Base-by-base conservation (phyloP, 2,329 filamentous ascomycete genomes). In the Lachnellula cervina region DNA sequence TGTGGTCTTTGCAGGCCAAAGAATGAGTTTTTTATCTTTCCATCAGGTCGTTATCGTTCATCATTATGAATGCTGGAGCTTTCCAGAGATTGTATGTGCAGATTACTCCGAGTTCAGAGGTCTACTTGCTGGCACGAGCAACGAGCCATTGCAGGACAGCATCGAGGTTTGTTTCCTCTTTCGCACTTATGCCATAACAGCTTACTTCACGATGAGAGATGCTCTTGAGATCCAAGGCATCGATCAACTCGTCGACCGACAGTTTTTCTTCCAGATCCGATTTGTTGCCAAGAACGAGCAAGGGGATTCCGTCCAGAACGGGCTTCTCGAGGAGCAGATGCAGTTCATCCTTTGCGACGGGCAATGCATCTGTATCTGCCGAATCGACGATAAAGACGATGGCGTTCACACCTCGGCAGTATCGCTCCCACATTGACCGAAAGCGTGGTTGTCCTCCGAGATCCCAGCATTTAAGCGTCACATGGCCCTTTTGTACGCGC, bases 361-460 rank as follows among this genome's bases (percentile, higher is more conserved):
- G 87, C 57, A 97, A 80, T 55, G 90, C 83, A 52, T 84, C 82
- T 61, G 81, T 80, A 73, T 99, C 94, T 64, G 93, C 91, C 62
- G 95, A 95, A 72, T 99, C 94, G 69, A 97, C 92, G 71, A 99
- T 96, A 75, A 97, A 99, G 63, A 99, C 89, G 66, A 99, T 97
- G 65, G 93, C 93, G 75, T 96, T 96, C 65, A 97, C 94, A 51
- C 91, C 94, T 62, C 92, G 90, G 75, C 94, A 97, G 74, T 99
- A 99, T 69, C 94, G 82, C 79, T 99, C 94, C 94, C 94, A 99
- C 94, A 99, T 99, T 65, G 90, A 89, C 69, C 94, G 89, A 77
- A 97, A 99, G 63, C 93, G 84, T 66, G 94, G 93, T 76, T 99
- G 94, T 52, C 94, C 94, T 66, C 94, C 94, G 62, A 99, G 84